Conservation (phyloP, 225 moss, liverwort and hornwort species). For the Physcomitrium patens region DNA sequence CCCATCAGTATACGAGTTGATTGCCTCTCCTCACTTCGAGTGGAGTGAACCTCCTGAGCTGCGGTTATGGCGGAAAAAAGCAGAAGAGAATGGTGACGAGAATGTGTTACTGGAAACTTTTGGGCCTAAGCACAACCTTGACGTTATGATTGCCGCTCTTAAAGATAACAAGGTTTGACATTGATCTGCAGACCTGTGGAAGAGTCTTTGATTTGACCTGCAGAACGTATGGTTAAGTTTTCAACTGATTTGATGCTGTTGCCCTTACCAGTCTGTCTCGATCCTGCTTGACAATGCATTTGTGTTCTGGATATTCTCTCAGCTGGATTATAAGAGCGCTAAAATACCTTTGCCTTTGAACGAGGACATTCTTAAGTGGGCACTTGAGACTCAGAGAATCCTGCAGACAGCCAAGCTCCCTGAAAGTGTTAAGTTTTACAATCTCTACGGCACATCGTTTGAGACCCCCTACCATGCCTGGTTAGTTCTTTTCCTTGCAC, state of each 20-base stretch:
- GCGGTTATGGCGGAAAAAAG: conserved; percentile 69
- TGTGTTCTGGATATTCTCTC: conserved; percentile 29
- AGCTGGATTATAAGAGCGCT: conserved; percentile 70
- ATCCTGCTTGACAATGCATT: conserved; percentile 23
- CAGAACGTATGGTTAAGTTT: neutral
- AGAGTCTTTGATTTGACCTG: neutral
- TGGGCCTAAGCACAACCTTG: conserved; percentile 75
- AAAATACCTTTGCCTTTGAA: conserved; percentile 85
- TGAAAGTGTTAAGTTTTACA: conserved; percentile 66
- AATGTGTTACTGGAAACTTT: conserved; percentile 59
- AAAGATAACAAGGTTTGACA: conserved; percentile 69
- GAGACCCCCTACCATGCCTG: conserved; percentile 77
- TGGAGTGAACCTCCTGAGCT: conserved; percentile 72
- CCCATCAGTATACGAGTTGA: conserved; percentile 85
- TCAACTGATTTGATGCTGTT: conserved; percentile 10
- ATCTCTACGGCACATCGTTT: conserved; percentile 66
- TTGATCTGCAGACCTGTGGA: neutral
- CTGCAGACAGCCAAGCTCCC: conserved; percentile 65
- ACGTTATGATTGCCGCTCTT: conserved; percentile 94
- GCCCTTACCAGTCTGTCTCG: conserved; percentile 2
- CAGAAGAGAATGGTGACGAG: conserved; percentile 40
- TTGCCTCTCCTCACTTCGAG: conserved; percentile 64
- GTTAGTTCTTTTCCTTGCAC: conserved; percentile 36
- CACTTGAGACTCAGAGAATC: conserved; percentile 76
- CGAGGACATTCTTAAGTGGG: conserved; percentile 79